Conservation (phyloP, 2,329 filamentous ascomycete genomes). For the Neodidymelliopsis sp. region DNA sequence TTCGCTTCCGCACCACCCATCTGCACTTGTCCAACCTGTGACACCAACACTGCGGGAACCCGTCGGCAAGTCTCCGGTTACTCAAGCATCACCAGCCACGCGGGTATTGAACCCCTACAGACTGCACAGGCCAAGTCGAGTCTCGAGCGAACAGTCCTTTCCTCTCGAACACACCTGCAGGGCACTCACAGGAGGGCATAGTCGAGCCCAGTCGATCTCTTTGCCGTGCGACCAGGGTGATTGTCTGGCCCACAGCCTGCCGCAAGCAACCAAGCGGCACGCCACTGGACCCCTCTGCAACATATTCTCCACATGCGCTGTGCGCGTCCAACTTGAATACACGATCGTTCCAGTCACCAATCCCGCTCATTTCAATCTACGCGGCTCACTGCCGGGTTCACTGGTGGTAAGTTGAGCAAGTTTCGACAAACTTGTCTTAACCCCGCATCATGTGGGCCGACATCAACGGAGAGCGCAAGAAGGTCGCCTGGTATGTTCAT, state of each 20-base stretch:
- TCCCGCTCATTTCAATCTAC: conserved; percentile 27
- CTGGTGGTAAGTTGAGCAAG: conserved; percentile 38
- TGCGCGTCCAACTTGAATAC: conserved; percentile 27
- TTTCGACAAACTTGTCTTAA: conserved; percentile 32
- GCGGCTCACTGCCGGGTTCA: conserved; percentile 26
- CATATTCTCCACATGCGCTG: conserved; percentile 37
- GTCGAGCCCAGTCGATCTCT: conserved; percentile 33
- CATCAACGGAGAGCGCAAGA: conserved; percentile 75
- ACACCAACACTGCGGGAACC: conserved; percentile 24
- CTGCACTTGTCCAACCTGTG: conserved; percentile 24
- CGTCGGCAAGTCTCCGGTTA: conserved; percentile 28
- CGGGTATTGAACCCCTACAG: conserved; percentile 32
- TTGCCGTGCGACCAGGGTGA: conserved; percentile 30
- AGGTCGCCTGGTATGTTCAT: conserved; percentile 73
- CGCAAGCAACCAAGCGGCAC: conserved; percentile 26
- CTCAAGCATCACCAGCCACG: conserved; percentile 27
- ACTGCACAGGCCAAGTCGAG: conserved; percentile 27
- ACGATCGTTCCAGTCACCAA: conserved; percentile 25
- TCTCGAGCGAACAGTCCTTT: conserved; percentile 22
- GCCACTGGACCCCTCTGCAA: conserved; percentile 37
- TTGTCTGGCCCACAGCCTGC: conserved; percentile 22
- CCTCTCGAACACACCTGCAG: conserved; percentile 12
- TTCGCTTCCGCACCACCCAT: conserved; percentile 25
- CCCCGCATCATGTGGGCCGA: conserved; percentile 62
- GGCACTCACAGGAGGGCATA: conserved; percentile 21